These are phyloP conservation scores for Cercospora sojina DNA, from an alignment of 2,329 filamentous ascomycete genomes.

Conservation along the genomic window DNA sequence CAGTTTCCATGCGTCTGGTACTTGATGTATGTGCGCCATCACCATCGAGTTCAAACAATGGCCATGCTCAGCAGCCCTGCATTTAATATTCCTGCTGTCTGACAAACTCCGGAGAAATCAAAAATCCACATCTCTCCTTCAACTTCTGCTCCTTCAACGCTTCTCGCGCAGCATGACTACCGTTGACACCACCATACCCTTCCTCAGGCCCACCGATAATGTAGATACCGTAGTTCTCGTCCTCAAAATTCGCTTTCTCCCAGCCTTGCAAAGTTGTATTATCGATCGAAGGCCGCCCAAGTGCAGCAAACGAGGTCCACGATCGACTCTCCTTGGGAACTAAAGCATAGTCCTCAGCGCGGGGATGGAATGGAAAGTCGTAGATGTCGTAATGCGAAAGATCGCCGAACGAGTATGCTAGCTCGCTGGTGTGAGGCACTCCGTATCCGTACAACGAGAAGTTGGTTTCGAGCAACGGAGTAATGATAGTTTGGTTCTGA, in stretches of 20 bases:
- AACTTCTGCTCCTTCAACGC: conserved; percentile 43
- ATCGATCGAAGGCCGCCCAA: conserved; percentile 39
- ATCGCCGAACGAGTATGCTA: conserved; percentile 53
- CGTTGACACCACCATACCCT: conserved; percentile 45
- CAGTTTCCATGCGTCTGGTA: no score
- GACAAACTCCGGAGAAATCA: conserved; percentile 50
- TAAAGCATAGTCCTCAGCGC: conserved; percentile 44
- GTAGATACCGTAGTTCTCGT: conserved; percentile 39
- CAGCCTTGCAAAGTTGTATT: conserved; percentile 47
- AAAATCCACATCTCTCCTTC: conserved; percentile 49
- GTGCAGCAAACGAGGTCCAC: conserved; percentile 50
- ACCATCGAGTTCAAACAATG: no score
- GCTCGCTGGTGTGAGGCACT: conserved; percentile 54
- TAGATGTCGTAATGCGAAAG: conserved; percentile 44
- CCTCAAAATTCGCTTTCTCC: conserved; percentile 39
- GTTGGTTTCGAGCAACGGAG: conserved; percentile 42
- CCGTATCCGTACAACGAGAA: conserved; percentile 45
- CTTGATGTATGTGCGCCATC: no score
- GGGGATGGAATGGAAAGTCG: conserved; percentile 39
- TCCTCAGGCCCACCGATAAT: conserved; percentile 49
- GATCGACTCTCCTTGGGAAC: conserved; percentile 44
- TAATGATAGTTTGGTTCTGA: conserved; percentile 57
- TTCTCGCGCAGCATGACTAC: conserved; percentile 32
- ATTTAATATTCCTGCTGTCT: conserved; percentile 31
- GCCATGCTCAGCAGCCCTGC: neutral